phyloP scores from a whole-genome alignment of 106 monocot genomes.

The Cymbidium sinense region DNA sequence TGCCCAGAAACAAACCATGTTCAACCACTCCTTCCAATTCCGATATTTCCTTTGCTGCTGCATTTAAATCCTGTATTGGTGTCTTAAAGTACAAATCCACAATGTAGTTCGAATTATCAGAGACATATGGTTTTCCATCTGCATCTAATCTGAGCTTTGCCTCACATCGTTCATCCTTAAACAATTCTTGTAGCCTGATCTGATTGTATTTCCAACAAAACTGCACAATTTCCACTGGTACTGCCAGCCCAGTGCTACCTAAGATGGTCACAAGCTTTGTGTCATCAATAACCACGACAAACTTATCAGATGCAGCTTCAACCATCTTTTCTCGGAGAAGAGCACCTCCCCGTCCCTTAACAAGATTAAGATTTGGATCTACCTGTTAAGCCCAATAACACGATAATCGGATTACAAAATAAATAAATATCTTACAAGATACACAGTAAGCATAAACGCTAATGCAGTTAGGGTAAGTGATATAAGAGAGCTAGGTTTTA shows the following conservation, averaged over 20 bases:
- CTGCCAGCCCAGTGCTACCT: slow-evolving; percentile 77
- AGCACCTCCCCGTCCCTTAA: slow-evolving; percentile 86
- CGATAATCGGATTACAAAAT: not conserved
- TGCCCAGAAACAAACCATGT: slow-evolving; percentile 72
- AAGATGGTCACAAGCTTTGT: slow-evolving; percentile 67
- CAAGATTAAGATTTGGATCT: slow-evolving; percentile 69
- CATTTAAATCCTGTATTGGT: slow-evolving; percentile 60
- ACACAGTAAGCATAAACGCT: not conserved
- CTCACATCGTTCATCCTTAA: slow-evolving; percentile 70
- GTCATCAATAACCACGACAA: slow-evolving; percentile 70
- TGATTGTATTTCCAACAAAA: slow-evolving; percentile 87
- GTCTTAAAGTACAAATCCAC: slow-evolving; percentile 79
- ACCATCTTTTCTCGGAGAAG: slow-evolving; percentile 91
- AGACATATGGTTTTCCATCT: slow-evolving; percentile 64
- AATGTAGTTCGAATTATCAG: slow-evolving; percentile 87
- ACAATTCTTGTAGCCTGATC: slow-evolving; percentile 62
- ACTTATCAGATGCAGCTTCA: slow-evolving; percentile 77
- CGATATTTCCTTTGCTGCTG: slow-evolving; percentile 69
- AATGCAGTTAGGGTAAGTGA: no score
- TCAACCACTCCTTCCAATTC: slow-evolving; percentile 79
- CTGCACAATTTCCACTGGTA: slow-evolving; percentile 88
- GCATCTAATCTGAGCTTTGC: slow-evolving; percentile 74
- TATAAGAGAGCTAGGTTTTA: no score
- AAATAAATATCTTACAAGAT: not conserved
- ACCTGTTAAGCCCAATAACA: slow-evolving; percentile 26